phyloP scores from a whole-genome alignment of 257 asterid genomes.

The Plantago elongata region DNA sequence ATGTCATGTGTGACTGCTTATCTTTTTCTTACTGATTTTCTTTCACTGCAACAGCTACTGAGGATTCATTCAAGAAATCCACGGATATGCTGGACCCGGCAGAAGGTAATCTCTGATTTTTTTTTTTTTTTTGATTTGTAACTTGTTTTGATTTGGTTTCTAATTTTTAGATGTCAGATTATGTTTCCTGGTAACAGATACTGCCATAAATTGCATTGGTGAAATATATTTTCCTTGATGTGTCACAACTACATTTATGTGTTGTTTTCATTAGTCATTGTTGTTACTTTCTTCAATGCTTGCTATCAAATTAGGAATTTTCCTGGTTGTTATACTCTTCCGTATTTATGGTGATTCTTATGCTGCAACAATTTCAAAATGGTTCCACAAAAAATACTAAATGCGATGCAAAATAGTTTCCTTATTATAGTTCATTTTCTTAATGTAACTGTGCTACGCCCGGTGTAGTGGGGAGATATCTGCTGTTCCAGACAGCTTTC shows the following conservation, averaged over 20 bases:
- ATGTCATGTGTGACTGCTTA: not conserved
- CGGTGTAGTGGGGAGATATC: no score
- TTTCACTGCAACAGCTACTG: conserved; percentile 40
- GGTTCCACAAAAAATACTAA: not conserved
- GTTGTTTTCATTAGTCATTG: not conserved
- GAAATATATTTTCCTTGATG: not conserved
- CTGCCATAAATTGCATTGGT: not conserved
- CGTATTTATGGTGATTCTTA: not conserved
- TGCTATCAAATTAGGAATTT: not conserved
- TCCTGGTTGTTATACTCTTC: not conserved
- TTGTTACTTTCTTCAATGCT: not conserved
- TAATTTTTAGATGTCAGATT: conserved; percentile 12
- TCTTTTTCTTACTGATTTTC: conserved; percentile 22
- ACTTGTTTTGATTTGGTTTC: conserved; percentile 12
- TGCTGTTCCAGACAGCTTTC: no score
- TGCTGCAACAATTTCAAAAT: not conserved
- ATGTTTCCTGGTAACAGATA: not conserved
- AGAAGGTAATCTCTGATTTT: conserved; percentile 53
- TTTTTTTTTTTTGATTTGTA: not conserved
- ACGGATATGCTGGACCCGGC: conserved; percentile 87
- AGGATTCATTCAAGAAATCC: conserved; percentile 82
- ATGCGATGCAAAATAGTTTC: no score
- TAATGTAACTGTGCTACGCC: no score
- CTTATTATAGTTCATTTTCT: no score
- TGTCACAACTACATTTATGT: not conserved